These are phyloP conservation scores for Huntiella abstrusa DNA, from an alignment of 2,329 filamentous ascomycete genomes.

Conservation along the genomic window DNA sequence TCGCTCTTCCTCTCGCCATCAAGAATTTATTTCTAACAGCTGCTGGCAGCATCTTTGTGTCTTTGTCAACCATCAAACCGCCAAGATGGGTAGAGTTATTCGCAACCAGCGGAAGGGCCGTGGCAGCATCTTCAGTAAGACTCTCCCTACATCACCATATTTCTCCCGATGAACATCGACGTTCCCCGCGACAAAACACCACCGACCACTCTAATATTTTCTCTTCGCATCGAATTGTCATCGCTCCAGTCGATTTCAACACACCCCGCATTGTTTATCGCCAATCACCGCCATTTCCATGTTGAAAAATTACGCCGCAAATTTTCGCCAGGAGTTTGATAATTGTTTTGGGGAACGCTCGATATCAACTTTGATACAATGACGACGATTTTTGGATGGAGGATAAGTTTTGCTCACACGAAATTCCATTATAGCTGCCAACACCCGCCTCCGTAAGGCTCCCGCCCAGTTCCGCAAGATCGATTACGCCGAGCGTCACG, in stretches of 20 bases:
- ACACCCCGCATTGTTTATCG: conserved; percentile 6
- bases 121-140: conserved; percentile 39
- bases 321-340: too few species aligned
- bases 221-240: too few species aligned
- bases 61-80: conserved; percentile 12
- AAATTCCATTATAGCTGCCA: conserved; percentile 35
- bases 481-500: conserved; percentile 93
- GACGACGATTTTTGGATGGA: conserved; percentile 13
- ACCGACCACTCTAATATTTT: too few species aligned
- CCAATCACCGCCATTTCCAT: conserved; percentile 6
- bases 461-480: conserved; percentile 79
- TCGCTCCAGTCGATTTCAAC: too few species aligned
- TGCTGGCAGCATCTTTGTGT: conserved; percentile 12
- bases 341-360: too few species aligned
- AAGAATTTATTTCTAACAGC: conserved; percentile 11
- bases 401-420: conserved; percentile 13
- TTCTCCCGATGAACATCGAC: not conserved
- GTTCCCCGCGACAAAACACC: too few species aligned
- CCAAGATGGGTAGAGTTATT: conserved; percentile 39
- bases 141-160: conserved; percentile 4
- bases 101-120: conserved; percentile 46
- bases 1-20: not conserved
- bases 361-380: too few species aligned
- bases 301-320: too few species aligned
- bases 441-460: conserved; percentile 80